phyloP scores from a whole-genome alignment of 306 rosid species.

The Arachis stenosperma region DNA sequence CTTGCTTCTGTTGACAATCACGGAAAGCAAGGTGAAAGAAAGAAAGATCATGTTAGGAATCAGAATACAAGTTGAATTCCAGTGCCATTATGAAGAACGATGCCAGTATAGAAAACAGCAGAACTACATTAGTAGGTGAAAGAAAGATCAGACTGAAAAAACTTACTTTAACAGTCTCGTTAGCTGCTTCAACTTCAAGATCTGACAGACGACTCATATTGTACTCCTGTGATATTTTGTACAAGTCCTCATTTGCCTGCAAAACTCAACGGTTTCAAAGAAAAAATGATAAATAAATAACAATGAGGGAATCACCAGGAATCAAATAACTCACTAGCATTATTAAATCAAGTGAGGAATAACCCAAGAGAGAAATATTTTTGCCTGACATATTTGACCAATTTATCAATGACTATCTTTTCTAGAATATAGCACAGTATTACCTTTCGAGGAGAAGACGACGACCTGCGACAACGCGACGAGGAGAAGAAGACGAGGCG shows the following conservation, averaged over 20 bases:
- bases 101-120: conserved; percentile 24
- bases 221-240: conserved; percentile 83
- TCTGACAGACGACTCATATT: conserved; percentile 79
- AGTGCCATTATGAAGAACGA: conserved; percentile 29
- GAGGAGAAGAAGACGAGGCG: too few species aligned
- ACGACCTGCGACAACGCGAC: too few species aligned
- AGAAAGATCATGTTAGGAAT: conserved; percentile 12
- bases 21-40: conserved; percentile 49
- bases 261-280: conserved; percentile 29
- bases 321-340: background rate
- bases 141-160: background rate
- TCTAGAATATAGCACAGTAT: background rate
- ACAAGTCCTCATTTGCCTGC: conserved; percentile 82
- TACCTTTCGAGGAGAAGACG: too few species aligned
- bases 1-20: conserved; percentile 59
- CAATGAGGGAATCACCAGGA: conserved; percentile 5
- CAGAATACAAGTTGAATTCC: conserved; percentile 3
- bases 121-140: background rate
- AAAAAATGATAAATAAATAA: too few species aligned
- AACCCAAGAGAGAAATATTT: background rate
- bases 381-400: background rate
- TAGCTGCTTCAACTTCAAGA: conserved; percentile 62
- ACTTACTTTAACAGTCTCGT: conserved; percentile 73
- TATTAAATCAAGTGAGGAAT: background rate
- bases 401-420: background rate